phyloP scores from a whole-genome alignment of 495 filamentous ascomycete genomes.

The Hyphodiscus hymeniophilus region DNA sequence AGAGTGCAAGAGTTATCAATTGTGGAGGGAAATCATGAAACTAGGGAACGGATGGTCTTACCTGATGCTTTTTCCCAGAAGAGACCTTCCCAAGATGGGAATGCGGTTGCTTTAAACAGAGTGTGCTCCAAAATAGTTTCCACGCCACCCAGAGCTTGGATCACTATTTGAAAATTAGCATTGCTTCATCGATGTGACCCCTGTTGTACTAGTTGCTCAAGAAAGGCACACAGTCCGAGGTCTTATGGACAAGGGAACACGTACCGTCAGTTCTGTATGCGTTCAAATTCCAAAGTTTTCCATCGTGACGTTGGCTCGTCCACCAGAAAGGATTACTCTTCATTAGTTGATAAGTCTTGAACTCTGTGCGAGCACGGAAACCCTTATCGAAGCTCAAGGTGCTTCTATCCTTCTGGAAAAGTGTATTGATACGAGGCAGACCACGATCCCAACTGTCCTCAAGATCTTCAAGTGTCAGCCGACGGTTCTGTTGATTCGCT shows the following conservation, averaged over 20 bases:
- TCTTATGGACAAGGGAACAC: no score
- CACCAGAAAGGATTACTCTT: conserved; percentile 99
- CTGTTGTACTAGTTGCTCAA: no score
- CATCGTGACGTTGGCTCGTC: conserved; percentile 97
- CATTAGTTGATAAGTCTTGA: conserved; percentile 98
- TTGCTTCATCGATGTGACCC: no score
- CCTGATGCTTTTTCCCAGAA: conserved; percentile 87
- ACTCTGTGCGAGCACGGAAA: conserved; percentile 91
- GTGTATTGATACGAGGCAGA: conserved; percentile 95
- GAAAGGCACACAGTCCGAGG: no score
- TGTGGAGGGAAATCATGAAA: no score
- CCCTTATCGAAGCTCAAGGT: conserved; percentile 99
- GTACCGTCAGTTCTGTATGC: conserved; percentile 96
- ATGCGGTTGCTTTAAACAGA: conserved; percentile 96
- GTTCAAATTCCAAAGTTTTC: conserved; percentile 98
- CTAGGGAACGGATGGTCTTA: no score
- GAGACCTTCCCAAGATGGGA: conserved; percentile 96
- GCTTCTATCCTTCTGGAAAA: conserved; percentile 98
- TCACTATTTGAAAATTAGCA: no score
- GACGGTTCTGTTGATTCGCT: conserved; percentile 94
- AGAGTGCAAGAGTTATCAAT: no score
- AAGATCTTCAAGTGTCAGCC: conserved; percentile 90
- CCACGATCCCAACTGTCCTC: conserved; percentile 99
- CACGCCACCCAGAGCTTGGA: conserved; percentile 97
- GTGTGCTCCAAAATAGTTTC: conserved; percentile 99